Evolutionary conservation across 306 rosid species (phyloP), one percentile per base, ranked within the genome.

Genomic region (Gastrolobium bilobum): DNA sequence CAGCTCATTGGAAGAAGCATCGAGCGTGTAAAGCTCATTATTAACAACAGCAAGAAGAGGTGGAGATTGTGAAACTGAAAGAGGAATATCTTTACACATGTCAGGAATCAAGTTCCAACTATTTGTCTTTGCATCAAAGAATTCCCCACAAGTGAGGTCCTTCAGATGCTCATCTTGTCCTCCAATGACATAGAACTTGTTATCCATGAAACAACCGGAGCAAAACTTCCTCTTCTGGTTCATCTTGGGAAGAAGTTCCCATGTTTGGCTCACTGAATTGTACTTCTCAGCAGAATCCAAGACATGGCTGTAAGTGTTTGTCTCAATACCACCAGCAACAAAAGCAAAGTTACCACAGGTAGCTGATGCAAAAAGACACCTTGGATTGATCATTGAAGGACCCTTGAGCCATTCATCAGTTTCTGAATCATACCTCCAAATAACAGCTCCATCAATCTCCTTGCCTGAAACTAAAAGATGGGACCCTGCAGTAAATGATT

Each of bases 281-380:
- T 92, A 94, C 50, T 76, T 91, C 87, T 94, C 99, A 0, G 90
- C 94, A 5, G 90, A 82, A 60, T 82, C 87, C 81, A 88, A 48
- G 42, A 84, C 72, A 29, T 86, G 39, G 65, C 51, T 75, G 4
- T 75, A 77, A 8, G 80, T 70, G 4, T 52, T 83, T 53, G 69
- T 47, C 10, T 87, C 93, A 42, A 83, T 31, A 7, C 99, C 97
- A 7, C 99, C 99, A 1, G 97, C 97, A 10, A 94, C 87, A 68
- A 79, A 92, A 38, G 89, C 97, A 6, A 72, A 73, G 29, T 81
- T 13, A 8, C 92, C 97, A 60, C 87, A 86, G 6, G 95, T 84
- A 37, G 96, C 97, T 0, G 93, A 85, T n/a, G 97, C 99, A 81
- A 91, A 92, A 61, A 91, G 85, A 14, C 90, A 87, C 82, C 98